Conservation (phyloP, 192 early-diverging fungal species). For the Umbelopsis ramanniana region DNA sequence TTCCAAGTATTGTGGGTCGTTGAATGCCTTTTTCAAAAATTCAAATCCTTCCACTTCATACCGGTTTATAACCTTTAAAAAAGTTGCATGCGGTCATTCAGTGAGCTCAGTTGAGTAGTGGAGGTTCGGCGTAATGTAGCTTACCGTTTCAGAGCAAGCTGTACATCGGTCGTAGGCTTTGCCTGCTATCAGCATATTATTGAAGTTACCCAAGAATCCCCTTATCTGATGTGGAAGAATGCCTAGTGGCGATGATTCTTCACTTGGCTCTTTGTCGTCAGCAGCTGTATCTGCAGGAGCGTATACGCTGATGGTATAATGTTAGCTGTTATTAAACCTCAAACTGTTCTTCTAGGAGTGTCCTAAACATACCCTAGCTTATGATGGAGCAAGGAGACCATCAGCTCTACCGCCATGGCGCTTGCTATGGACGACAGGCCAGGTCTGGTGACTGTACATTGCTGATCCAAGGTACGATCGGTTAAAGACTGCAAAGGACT, state of each 20-base stretch:
- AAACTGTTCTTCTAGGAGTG: not conserved
- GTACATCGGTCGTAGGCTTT: constrained; percentile 89
- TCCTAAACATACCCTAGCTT: constrained; percentile 58
- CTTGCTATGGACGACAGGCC: constrained; percentile 90
- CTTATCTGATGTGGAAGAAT: constrained; percentile 92
- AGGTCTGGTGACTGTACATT: constrained; percentile 97
- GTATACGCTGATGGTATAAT: constrained; percentile 39
- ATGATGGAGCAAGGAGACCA: constrained; percentile 88
- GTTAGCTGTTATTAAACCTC: too few species aligned
- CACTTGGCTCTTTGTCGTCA: not conserved
- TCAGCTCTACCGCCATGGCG: constrained; percentile 88
- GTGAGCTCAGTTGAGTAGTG: not conserved
- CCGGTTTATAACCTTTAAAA: constrained; percentile 45
- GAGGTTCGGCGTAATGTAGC: not conserved
- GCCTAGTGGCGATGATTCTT: constrained; percentile 59
- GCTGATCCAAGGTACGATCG: constrained; percentile 95
- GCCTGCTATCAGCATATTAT: constrained; percentile 81
- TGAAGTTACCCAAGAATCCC: constrained; percentile 87
- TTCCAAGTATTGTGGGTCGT: constrained; percentile 81
- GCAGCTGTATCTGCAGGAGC: constrained; percentile 55
- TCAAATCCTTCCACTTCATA: constrained; percentile 71
- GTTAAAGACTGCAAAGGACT: constrained; percentile 69
- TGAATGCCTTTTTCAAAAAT: constrained; percentile 77
- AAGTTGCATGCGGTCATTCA: not conserved
- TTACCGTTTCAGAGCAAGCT: constrained; percentile 79